Conservation (phyloP, 2,329 filamentous ascomycete genomes). For the Apiospora arundinis region DNA sequence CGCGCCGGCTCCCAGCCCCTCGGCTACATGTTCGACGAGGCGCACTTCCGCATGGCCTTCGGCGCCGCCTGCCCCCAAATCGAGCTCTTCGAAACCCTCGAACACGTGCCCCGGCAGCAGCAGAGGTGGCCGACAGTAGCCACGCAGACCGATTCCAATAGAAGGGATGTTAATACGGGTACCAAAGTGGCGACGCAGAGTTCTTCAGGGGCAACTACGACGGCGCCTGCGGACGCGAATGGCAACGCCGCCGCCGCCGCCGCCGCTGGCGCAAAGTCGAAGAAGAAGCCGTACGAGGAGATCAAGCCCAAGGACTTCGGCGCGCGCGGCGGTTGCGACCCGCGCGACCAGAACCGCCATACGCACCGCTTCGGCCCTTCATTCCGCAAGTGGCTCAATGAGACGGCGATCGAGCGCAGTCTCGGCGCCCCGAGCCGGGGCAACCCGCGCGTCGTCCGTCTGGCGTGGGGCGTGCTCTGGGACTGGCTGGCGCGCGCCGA, state of each 20-base stretch:
- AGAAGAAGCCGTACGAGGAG: slow-evolving; percentile 37
- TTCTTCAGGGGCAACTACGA: too few species aligned
- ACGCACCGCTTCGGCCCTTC: slow-evolving; percentile 42
- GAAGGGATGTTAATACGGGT: not conserved
- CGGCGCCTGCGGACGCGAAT: too few species aligned
- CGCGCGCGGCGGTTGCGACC: slow-evolving; percentile 43
- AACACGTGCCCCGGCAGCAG: slow-evolving; percentile 39
- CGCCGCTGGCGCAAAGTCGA: not conserved
- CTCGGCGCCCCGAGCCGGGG: slow-evolving; percentile 27
- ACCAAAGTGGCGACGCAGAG: not conserved
- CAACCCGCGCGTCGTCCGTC: slow-evolving; percentile 43
- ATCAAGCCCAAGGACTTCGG: slow-evolving; percentile 48
- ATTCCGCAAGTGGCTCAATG: slow-evolving; percentile 39
- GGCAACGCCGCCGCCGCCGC: not conserved
- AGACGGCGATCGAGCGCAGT: slow-evolving; percentile 29
- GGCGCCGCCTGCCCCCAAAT: slow-evolving; percentile 47
- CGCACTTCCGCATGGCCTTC: slow-evolving; percentile 47
- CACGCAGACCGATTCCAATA: not conserved
- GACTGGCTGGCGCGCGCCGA: slow-evolving; percentile 53
- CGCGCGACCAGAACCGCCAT: slow-evolving; percentile 46
- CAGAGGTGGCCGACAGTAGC: not conserved
- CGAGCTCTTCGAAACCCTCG: slow-evolving; percentile 42
- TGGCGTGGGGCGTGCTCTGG: slow-evolving; percentile 51
- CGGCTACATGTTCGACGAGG: slow-evolving; percentile 52
- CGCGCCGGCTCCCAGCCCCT: slow-evolving; percentile 45